Percentiles rank a stretch among this genome's conserved stretches.
These are phyloP conservation scores for Pseudisothecium myosuroides DNA, from an alignment of 225 moss, liverwort and hornwort genomes.

Conservation along the genomic window DNA sequence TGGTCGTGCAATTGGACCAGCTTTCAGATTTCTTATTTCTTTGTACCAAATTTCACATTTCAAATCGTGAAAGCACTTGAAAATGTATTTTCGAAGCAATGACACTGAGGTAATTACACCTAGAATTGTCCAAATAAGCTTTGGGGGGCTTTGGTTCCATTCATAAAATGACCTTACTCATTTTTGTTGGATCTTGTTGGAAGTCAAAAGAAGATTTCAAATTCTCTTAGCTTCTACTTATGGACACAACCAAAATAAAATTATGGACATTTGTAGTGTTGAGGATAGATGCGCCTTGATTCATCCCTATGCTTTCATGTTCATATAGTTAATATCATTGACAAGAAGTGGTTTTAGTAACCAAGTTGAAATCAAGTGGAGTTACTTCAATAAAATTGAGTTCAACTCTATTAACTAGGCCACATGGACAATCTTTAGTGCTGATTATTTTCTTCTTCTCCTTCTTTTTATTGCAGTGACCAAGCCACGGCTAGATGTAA, in stretches of 20 bases:
- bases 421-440: background rate
- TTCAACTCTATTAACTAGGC: background rate
- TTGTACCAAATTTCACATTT: no score
- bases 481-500: background rate
- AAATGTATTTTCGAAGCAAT: background rate
- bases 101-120: background rate
- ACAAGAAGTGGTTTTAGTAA: background rate
- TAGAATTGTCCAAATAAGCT: no score
- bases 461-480: background rate
- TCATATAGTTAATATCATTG: background rate
- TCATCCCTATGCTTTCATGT: background rate
- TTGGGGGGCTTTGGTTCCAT: no score
- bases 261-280: background rate
- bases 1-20: background rate
- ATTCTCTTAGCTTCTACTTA: background rate
- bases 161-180: no score
- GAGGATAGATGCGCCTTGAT: accelerated
- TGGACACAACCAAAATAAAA: background rate
- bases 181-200: background rate
- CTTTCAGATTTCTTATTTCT: background rate
- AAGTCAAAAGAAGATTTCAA: accelerated
- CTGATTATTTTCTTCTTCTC: no score
- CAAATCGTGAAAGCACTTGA: background rate
- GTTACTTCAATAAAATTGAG: background rate
- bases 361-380: accelerated